Conservation (phyloP, 768 basidiomycete genomes). For the Lanmaoa pseudosensibilis region DNA sequence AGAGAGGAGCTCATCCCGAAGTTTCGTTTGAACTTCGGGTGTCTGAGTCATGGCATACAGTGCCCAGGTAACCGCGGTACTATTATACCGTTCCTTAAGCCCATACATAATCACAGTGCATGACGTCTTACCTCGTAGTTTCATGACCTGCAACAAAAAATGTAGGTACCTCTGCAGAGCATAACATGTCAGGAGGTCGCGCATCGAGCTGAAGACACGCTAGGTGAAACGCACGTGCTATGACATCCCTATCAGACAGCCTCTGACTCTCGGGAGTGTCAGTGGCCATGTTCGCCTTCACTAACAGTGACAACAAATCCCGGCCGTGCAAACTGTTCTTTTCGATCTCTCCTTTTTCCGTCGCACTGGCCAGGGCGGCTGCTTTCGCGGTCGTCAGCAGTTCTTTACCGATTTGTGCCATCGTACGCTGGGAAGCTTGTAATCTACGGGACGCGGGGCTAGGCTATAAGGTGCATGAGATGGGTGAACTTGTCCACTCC, state of each 20-base stretch:
- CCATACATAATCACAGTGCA: not conserved
- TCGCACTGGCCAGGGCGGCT: conserved; percentile 26
- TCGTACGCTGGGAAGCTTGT: conserved; percentile 38
- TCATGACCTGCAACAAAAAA: conserved; percentile 63
- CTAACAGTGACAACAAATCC: conserved; percentile 45
- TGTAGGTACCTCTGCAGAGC: conserved; percentile 53
- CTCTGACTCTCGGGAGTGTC: conserved; percentile 55
- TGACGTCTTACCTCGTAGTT: conserved; percentile 44
- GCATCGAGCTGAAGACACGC: not conserved
- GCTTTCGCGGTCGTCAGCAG: conserved; percentile 53
- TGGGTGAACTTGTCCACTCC: not conserved
- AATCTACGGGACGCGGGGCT: conserved; percentile 18
- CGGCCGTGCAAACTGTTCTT: conserved; percentile 38
- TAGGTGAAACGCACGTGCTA: conserved; percentile 44
- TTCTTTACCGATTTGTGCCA: conserved; percentile 50
- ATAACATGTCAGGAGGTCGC: not conserved
- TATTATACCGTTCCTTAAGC: not conserved
- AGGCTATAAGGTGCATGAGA: conserved; percentile 17
- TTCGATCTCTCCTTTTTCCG: conserved; percentile 32
- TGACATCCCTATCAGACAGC: conserved; percentile 62
- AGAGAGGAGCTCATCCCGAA: conserved; percentile 56
- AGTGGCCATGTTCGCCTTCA: conserved; percentile 56
- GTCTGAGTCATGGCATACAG: conserved; percentile 53
- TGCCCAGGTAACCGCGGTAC: conserved; percentile 54
- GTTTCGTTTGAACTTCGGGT: conserved; percentile 49